These are phyloP conservation scores for Coriaria nepalensis DNA, from an alignment of 306 rosid species.

Conservation along the genomic window DNA sequence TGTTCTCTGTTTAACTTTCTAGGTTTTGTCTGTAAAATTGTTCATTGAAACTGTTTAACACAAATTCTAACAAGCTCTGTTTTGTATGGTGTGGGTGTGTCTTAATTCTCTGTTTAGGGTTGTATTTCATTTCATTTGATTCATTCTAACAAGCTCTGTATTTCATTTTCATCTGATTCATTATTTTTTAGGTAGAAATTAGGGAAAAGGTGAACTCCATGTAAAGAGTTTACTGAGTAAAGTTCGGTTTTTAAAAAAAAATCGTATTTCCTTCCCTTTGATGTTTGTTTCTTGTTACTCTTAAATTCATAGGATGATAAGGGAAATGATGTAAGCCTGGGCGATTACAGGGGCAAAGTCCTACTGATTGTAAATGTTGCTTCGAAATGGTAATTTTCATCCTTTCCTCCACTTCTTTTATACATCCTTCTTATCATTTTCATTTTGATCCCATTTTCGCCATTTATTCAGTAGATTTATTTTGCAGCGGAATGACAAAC, in stretches of 20 bases:
- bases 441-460: not conserved
- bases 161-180: no score
- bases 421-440: not conserved
- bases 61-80: no score
- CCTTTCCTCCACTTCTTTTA: not conserved
- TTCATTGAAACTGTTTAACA: no score
- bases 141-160: no score
- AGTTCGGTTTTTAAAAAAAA: no score
- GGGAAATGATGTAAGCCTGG: slow-evolving; percentile 52
- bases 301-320: slow-evolving; percentile 36
- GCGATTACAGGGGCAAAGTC: slow-evolving; percentile 58
- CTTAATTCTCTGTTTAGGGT: no score
- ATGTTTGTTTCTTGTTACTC: no score
- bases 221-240: not conserved
- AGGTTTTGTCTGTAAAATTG: no score
- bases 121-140: no score
- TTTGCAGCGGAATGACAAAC: slow-evolving; percentile 70
- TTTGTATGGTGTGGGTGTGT: no score
- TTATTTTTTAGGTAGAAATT: no score
- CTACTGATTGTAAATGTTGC: slow-evolving; percentile 78
- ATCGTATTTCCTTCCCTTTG: slow-evolving; percentile 3
- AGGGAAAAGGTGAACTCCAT: not conserved
- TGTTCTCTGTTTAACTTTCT: not conserved
- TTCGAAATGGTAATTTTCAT: slow-evolving; percentile 57
- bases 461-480: not conserved